A percentile compares a stretch with the other conserved stretches of the same genome.
Evolutionary conservation across 257 asterid species (phyloP).

Genomic region (Solanum lycopersicoides): DNA sequence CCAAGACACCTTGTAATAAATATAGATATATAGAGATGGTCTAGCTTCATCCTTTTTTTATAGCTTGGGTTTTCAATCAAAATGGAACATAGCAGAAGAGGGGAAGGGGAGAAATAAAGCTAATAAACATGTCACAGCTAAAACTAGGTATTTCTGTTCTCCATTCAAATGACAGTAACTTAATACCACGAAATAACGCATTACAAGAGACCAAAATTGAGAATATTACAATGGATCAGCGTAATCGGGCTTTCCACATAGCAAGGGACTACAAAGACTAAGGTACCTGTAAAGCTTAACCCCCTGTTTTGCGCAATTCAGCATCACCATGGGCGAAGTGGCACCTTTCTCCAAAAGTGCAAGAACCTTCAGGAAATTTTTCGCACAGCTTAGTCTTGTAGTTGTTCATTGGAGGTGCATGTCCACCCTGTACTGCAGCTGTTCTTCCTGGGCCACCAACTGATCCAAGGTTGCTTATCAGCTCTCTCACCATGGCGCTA

Average conservation of each 20-base stretch:
- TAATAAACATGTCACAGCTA: neutral
- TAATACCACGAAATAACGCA: neutral
- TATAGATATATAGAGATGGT: neutral
- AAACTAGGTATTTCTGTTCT: neutral
- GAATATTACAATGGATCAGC: neutral
- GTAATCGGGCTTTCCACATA: neutral
- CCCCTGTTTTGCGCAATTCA: conserved; percentile 54
- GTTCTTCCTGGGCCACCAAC: conserved; percentile 26
- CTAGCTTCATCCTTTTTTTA: neutral
- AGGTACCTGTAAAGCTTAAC: conserved; percentile 2
- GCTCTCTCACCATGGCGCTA: conserved; percentile 65
- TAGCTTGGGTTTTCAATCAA: neutral
- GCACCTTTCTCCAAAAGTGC: conserved; percentile 91
- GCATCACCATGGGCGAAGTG: conserved; percentile 92
- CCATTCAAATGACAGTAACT: neutral
- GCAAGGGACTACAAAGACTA: neutral
- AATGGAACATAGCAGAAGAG: neutral
- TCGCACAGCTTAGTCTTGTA: conserved; percentile 78
- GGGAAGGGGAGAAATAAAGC: neutral
- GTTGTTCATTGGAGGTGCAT: conserved; percentile 36
- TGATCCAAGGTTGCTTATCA: conserved; percentile 43
- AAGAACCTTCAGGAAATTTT: conserved; percentile 67
- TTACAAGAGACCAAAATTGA: neutral
- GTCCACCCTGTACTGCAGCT: neutral
- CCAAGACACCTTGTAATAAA: too few relatives aligned